phyloP scores from a whole-genome alignment of 2,329 filamentous ascomycete genomes.

The Colletotrichum limetticola region DNA sequence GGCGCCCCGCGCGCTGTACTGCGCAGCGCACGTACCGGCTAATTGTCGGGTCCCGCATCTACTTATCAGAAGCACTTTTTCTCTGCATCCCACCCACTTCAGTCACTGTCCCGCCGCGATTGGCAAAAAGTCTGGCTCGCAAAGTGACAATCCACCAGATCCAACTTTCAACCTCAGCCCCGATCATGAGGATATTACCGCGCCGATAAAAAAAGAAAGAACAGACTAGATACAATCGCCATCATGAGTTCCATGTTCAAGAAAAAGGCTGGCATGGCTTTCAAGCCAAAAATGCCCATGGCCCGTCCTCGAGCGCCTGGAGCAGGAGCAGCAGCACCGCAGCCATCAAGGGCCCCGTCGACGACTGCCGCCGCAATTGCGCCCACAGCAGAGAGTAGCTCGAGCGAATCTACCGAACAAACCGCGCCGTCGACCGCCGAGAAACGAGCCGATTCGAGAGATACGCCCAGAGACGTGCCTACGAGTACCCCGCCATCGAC shows the following conservation, averaged over 20 bases:
- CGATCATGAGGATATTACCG: constrained; percentile 15
- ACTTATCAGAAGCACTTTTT: constrained; percentile 16
- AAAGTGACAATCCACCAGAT: constrained; percentile 3
- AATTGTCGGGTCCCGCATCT: constrained; percentile 20
- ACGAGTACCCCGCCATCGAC: constrained; percentile 30
- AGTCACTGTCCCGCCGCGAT: constrained; percentile 1
- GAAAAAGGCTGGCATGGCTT: constrained; percentile 70
- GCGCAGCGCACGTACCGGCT: constrained; percentile 19
- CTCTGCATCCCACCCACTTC: constrained; percentile 15
- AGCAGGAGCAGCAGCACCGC: constrained; percentile 44
- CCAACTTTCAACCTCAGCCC: background rate
- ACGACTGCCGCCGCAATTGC: constrained; percentile 15
- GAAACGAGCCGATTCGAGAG: background rate
- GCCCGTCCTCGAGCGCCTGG: constrained; percentile 62
- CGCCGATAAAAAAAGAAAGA: background rate
- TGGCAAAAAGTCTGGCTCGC: constrained; percentile 19
- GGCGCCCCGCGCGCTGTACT: constrained; percentile 22
- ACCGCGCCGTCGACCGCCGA: background rate
- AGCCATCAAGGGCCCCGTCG: constrained; percentile 43
- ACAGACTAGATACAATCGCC: constrained; percentile 31
- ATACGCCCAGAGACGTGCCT: background rate
- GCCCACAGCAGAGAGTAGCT: background rate
- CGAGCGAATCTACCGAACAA: background rate
- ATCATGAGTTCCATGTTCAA: constrained; percentile 76
- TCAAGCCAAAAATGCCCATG: constrained; percentile 76